Percentiles rank a stretch among this genome's conserved stretches.
These are phyloP conservation scores for Diaporthe humulicola DNA, from an alignment of 2,329 filamentous ascomycete genomes.

Conservation along the genomic window DNA sequence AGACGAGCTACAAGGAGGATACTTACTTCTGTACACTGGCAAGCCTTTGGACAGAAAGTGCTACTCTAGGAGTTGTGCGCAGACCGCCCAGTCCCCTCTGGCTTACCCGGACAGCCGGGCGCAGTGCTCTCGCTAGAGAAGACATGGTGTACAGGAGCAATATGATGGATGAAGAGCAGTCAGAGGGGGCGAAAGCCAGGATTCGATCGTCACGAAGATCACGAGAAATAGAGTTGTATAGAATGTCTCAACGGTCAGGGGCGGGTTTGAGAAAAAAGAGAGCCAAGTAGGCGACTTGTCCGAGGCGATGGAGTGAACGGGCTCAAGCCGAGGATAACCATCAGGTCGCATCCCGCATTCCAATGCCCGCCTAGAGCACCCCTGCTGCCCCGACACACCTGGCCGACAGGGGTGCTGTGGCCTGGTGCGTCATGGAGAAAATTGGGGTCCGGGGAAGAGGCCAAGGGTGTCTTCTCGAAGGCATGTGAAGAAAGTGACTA, in stretches of 20 bases:
- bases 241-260: neutral
- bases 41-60: slow-evolving; percentile 39
- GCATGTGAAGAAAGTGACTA: slow-evolving; percentile 40
- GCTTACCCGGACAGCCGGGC: slow-evolving; percentile 64
- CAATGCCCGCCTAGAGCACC: slow-evolving; percentile 16
- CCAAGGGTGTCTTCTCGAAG: slow-evolving; percentile 4
- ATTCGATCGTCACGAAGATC: neutral
- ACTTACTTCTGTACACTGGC: slow-evolving; percentile 50
- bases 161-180: neutral
- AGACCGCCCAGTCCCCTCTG: slow-evolving; percentile 51
- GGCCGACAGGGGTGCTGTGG: slow-evolving; percentile 25
- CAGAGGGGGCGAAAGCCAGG: neutral
- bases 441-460: slow-evolving; percentile 35
- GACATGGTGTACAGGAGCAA: slow-evolving; percentile 53
- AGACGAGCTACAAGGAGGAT: slow-evolving; percentile 2
- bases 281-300: neutral
- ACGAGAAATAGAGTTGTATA: neutral
- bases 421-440: slow-evolving; percentile 37
- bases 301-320: neutral
- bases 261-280: neutral
- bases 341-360: slow-evolving; percentile 32
- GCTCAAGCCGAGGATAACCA: slow-evolving; percentile 49
- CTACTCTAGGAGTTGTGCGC: slow-evolving; percentile 46
- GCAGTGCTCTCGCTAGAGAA: slow-evolving; percentile 63
- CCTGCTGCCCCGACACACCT: slow-evolving; percentile 1